These are phyloP conservation scores for Fagopyrum homotropicum DNA, from an alignment of 148 eudicot genomes.

Conservation along the genomic window DNA sequence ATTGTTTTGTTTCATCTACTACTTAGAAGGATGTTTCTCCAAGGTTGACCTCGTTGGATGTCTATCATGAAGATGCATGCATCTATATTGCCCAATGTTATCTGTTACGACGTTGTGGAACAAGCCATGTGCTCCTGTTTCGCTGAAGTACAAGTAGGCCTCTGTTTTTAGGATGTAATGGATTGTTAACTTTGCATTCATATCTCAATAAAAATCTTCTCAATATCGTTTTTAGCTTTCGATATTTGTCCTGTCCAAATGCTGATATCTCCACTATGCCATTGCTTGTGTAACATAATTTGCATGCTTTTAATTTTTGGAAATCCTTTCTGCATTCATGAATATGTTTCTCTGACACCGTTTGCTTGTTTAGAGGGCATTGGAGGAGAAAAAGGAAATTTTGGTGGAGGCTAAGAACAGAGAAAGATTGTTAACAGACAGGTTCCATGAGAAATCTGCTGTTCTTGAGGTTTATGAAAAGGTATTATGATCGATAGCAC, in stretches of 20 bases:
- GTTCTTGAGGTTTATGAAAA: conserved; percentile 66
- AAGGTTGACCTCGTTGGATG: neutral
- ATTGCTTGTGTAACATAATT: too few relatives aligned
- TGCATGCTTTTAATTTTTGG: neutral
- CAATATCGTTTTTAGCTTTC: too few relatives aligned
- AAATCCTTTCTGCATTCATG: conserved; percentile 2
- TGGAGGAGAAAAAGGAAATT: conserved; percentile 72
- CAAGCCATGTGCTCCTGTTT: too few relatives aligned
- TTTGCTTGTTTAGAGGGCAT: conserved; percentile 44
- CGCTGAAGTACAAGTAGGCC: too few relatives aligned
- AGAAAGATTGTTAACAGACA: conserved; percentile 60
- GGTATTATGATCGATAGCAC: conserved; percentile 31
- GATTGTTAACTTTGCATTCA: too few relatives aligned
- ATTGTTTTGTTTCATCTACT: neutral
- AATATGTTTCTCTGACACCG: neutral
- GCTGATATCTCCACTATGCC: neutral
- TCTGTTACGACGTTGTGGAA: too few relatives aligned
- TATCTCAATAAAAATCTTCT: too few relatives aligned
- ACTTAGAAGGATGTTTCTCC: neutral
- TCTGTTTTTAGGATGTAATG: too few relatives aligned
- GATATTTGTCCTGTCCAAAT: too few relatives aligned
- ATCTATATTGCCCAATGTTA: neutral
- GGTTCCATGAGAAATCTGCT: conserved; percentile 64
- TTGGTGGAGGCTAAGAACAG: conserved; percentile 63
- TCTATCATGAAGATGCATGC: neutral